Conservation (phyloP, 495 filamentous ascomycete genomes). For the Aspergillus saccharolyticus region DNA sequence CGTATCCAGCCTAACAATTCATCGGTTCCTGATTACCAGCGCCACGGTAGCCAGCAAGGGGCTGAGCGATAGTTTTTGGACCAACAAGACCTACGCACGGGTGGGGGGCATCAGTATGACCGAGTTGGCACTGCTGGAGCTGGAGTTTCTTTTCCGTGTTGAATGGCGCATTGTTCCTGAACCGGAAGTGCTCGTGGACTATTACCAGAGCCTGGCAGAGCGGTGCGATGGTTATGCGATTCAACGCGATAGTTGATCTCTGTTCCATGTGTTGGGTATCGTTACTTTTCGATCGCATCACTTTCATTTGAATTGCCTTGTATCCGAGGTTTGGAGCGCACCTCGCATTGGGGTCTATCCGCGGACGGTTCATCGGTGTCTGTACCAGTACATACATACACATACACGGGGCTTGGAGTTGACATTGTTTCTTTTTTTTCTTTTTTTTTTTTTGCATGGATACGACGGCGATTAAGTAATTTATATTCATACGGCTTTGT, state of each 20-base stretch:
- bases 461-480: conserved; percentile 1
- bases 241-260: conserved; percentile 23
- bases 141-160: conserved; percentile 86
- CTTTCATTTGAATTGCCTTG: background rate
- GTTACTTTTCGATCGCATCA: background rate
- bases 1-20: conserved; percentile 89
- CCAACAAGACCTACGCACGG: conserved; percentile 89
- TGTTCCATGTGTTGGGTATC: background rate
- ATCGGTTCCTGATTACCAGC: conserved; percentile 92
- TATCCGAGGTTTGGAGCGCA: background rate
- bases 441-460: conserved; percentile 13
- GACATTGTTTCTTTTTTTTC: too few relatives aligned
- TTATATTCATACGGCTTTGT: conserved; percentile 1
- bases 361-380: background rate
- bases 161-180: conserved; percentile 97
- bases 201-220: conserved; percentile 82
- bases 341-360: background rate
- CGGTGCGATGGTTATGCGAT: conserved; percentile 58
- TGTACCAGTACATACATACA: conserved; percentile 16
- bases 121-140: conserved; percentile 86
- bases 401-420: conserved; percentile 14
- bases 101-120: conserved; percentile 86
- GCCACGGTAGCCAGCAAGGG: conserved; percentile 95
- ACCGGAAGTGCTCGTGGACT: conserved; percentile 86
- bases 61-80: conserved; percentile 94